A percentile compares a stretch with the other conserved stretches of the same genome.
Evolutionary conservation across 495 filamentous ascomycete genomes (phyloP).

Genomic region (Annulohypoxylon moriforme): DNA sequence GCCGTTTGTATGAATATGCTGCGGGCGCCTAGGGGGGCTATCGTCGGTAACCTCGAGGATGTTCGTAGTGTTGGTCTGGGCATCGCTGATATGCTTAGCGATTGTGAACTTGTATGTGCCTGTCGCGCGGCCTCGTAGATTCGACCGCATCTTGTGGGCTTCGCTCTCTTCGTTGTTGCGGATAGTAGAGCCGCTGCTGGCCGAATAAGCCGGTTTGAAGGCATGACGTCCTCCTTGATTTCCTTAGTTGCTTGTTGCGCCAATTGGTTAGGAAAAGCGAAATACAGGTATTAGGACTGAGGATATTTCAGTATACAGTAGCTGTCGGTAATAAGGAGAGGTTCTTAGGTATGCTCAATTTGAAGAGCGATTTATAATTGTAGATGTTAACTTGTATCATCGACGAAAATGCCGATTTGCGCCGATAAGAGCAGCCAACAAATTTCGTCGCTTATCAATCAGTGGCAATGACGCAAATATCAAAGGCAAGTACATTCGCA

Average conservation of each 20-base stretch:
- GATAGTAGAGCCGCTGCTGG: conserved; percentile 44
- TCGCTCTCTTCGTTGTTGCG: conserved; percentile 29
- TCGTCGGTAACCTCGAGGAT: conserved; percentile 25
- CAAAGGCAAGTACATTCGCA: not conserved
- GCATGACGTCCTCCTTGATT: conserved; percentile 30
- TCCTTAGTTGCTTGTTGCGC: not conserved
- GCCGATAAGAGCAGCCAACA: conserved; percentile 40
- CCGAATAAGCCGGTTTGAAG: conserved; percentile 41
- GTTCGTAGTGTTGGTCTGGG: conserved; percentile 29
- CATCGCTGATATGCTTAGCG: conserved; percentile 44
- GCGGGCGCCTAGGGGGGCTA: conserved; percentile 62
- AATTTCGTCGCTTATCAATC: conserved; percentile 43
- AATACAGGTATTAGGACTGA: not conserved
- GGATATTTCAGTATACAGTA: not conserved
- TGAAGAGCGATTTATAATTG: conserved; percentile 19
- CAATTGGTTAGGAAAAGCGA: not conserved
- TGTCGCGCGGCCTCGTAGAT: conserved; percentile 38
- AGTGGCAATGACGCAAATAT: conserved; percentile 42
- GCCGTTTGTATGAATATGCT: conserved; percentile 99
- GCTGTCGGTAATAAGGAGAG: not conserved
- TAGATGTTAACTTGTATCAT: conserved; percentile 13
- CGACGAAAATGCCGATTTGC: conserved; percentile 26
- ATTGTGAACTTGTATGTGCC: conserved; percentile 42
- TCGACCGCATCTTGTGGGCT: conserved; percentile 34
- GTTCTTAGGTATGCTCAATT: conserved; percentile 15